phyloP scores from a whole-genome alignment of 75 land plant genomes.

The Adiantum capillusveneris region DNA sequence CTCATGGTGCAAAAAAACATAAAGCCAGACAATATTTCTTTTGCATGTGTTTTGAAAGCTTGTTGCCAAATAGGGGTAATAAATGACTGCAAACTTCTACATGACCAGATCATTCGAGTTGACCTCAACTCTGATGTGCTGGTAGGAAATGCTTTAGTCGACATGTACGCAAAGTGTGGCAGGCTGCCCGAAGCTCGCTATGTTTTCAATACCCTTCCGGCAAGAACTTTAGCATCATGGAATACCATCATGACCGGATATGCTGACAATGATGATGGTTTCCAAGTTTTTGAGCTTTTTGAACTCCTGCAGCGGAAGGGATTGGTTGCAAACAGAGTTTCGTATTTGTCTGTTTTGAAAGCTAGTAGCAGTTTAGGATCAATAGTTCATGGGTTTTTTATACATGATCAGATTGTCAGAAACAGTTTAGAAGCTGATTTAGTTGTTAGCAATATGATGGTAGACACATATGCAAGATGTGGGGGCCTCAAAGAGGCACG shows the following conservation, averaged over 20 bases:
- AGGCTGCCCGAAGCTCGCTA: slow-evolving; percentile 7
- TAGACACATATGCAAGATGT: slow-evolving; percentile 25
- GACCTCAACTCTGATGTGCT: slow-evolving; percentile 6
- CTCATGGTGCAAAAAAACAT: slow-evolving; percentile 13
- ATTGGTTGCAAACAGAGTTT: neutral
- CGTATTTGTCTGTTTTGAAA: slow-evolving; percentile 23
- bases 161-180: slow-evolving; percentile 20
- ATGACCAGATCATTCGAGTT: neutral
- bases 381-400: neutral
- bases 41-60: slow-evolving; percentile 7
- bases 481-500: slow-evolving; percentile 9
- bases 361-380: slow-evolving; percentile 27
- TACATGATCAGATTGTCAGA: slow-evolving; percentile 4
- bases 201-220: slow-evolving; percentile 4
- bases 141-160: slow-evolving; percentile 7
- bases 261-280: slow-evolving; percentile 3
- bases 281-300: slow-evolving; percentile 4
- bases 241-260: slow-evolving; percentile 13
- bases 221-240: slow-evolving; percentile 8
- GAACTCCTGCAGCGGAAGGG: neutral
- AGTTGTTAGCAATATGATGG: slow-evolving; percentile 5
- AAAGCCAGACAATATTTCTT: slow-evolving; percentile 12
- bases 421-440: slow-evolving; percentile 3
- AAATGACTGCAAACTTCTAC: slow-evolving; percentile 1
- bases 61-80: neutral